These are phyloP conservation scores for Pythium graminicola DNA, from an alignment of 352 stramenopile species.

Conservation along the genomic window DNA sequence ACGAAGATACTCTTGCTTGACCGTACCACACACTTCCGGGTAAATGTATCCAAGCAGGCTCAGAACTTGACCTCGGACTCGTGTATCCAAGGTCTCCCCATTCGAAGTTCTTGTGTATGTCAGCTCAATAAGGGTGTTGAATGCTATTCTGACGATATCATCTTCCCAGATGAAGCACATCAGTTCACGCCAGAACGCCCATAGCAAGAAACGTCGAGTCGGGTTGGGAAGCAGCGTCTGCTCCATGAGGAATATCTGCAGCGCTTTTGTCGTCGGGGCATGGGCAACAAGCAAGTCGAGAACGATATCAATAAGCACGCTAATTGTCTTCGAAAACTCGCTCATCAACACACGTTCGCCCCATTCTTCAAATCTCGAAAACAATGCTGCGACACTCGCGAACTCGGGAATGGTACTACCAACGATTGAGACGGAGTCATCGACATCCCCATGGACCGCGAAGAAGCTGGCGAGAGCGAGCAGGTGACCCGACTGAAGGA, in stretches of 20 bases:
- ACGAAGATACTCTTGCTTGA: constrained; percentile 42
- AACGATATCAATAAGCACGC: constrained; percentile 39
- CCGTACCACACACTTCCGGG: constrained; percentile 25
- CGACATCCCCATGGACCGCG: constrained; percentile 3
- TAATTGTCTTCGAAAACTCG: not conserved
- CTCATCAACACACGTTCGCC: constrained; percentile 14
- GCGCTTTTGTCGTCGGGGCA: constrained; percentile 23
- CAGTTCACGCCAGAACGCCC: constrained; percentile 51
- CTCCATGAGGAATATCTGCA: constrained; percentile 48
- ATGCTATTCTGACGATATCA: constrained; percentile 15
- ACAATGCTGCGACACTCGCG: constrained; percentile 23
- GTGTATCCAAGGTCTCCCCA: constrained; percentile 20
- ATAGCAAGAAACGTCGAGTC: constrained; percentile 36
- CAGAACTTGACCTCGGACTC: constrained; percentile 32
- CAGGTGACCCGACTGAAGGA: constrained; percentile 3
- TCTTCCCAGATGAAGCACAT: constrained; percentile 51
- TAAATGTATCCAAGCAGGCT: constrained; percentile 45
- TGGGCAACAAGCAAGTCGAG: constrained; percentile 25
- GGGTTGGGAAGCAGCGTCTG: constrained; percentile 43
- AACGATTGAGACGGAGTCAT: not conserved
- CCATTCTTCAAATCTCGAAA: constrained; percentile 36
- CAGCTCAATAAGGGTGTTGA: constrained; percentile 36
- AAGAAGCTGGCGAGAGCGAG: constrained; percentile 6
- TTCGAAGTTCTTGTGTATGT: constrained; percentile 23
- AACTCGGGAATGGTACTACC: not conserved